These are phyloP conservation scores for Trichosporon asahii DNA, from an alignment of 1,284 basidiomycete species.

Conservation along the genomic window DNA sequence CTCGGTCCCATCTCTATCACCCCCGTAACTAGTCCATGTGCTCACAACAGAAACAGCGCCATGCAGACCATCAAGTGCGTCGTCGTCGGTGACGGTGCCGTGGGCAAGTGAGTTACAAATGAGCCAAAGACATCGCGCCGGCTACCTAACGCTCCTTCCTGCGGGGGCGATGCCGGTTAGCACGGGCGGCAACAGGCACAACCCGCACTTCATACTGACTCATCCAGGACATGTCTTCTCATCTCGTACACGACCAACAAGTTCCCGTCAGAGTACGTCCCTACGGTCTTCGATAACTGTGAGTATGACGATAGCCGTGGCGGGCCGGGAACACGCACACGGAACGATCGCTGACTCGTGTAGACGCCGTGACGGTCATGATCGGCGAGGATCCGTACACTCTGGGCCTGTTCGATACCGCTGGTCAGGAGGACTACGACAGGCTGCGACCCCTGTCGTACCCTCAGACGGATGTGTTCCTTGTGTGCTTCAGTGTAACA, in stretches of 20 bases:
- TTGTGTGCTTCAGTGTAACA: constrained; percentile 98
- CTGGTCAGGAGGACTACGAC: constrained; percentile 99
- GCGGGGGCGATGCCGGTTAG: not conserved
- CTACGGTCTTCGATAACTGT: constrained; percentile 68
- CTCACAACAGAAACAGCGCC: constrained; percentile 12
- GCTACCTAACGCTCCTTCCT: not conserved
- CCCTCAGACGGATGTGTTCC: constrained; percentile 98
- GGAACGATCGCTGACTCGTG: not conserved
- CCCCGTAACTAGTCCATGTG: not conserved
- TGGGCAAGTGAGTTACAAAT: constrained; percentile 69
- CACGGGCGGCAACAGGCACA: not conserved
- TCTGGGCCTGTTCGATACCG: constrained; percentile 96
- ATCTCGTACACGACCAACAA: constrained; percentile 99
- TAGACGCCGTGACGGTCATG: constrained; percentile 99
- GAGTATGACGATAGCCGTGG: constrained; percentile 40
- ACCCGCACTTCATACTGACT: not conserved
- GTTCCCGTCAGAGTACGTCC: constrained; percentile 97
- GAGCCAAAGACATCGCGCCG: too few species aligned
- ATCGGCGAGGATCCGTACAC: constrained; percentile 99
- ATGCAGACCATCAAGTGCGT: constrained; percentile 99
- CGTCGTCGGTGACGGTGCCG: constrained; percentile 98
- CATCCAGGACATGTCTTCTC: constrained; percentile 83
- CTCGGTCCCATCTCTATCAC: constrained; percentile 1
- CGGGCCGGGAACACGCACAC: not conserved
- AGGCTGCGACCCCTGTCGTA: constrained; percentile 97